Evolutionary conservation across 2,329 filamentous ascomycete genomes (phyloP).

Genomic region (Rosellinia necatrix): DNA sequence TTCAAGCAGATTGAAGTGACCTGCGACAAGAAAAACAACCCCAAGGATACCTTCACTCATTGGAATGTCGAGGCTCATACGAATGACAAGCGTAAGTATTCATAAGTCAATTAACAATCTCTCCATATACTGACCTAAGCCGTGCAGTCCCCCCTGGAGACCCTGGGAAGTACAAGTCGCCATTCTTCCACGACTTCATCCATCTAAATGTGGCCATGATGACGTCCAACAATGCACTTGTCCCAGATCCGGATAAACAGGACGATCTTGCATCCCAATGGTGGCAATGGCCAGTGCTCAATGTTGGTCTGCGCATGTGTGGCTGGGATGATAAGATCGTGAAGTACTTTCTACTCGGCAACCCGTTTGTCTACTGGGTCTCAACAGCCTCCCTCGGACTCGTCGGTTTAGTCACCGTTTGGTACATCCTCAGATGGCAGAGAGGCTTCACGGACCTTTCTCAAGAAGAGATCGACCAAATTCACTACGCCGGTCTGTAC

Average conservation of each 20-base stretch:
- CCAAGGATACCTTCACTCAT: conserved; percentile 91
- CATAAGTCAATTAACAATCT: not conserved
- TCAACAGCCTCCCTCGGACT: conserved; percentile 78
- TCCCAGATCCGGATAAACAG: conserved; percentile 98
- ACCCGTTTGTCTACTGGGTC: conserved; percentile 95
- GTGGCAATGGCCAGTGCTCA: conserved; percentile 97
- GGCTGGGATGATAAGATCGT: conserved; percentile 94
- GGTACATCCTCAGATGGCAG: conserved; percentile 95
- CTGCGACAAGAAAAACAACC: conserved; percentile 91
- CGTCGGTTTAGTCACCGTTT: conserved; percentile 73
- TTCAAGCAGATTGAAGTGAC: conserved; percentile 99
- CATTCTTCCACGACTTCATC: conserved; percentile 96
- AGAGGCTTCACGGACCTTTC: conserved; percentile 87
- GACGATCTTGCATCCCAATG: conserved; percentile 95
- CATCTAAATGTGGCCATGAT: conserved; percentile 99
- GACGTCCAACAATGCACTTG: conserved; percentile 98
- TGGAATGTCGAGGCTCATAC: conserved; percentile 97
- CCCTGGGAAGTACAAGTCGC: conserved; percentile 91
- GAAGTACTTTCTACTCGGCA: conserved; percentile 98
- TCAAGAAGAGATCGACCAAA: conserved; percentile 82
- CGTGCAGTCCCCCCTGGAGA: conserved; percentile 79
- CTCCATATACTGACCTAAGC: conserved; percentile 22
- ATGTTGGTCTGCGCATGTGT: conserved; percentile 97
- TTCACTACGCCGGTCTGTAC: conserved; percentile 92
- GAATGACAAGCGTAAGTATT: conserved; percentile 84